Evolutionary conservation across 805 yeast species (phyloP).

Genomic region (Ogataea kodamae): DNA sequence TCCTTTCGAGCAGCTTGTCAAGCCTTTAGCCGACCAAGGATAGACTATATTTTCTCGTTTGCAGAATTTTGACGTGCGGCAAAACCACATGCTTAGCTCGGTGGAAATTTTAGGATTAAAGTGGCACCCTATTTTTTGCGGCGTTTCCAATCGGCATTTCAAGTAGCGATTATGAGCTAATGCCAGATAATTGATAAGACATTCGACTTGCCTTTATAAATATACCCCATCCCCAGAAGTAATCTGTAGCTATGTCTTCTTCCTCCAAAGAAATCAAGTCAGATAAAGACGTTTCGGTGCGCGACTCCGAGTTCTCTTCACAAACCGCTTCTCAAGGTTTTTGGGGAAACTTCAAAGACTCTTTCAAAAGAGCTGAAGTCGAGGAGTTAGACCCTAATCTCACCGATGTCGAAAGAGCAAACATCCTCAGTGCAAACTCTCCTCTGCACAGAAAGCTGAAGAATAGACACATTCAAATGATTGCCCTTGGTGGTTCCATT

Average conservation of each 20-base stretch:
- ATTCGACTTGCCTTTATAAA: no score
- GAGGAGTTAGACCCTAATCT: conserved; percentile 43
- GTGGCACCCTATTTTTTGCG: no score
- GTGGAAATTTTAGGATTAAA: no score
- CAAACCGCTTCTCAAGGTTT: conserved; percentile 12
- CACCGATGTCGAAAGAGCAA: conserved; percentile 44
- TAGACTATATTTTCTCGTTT: no score
- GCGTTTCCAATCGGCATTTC: no score
- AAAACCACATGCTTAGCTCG: no score
- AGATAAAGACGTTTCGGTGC: conserved; percentile 24
- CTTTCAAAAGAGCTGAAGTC: conserved; percentile 30
- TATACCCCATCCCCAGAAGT: no score
- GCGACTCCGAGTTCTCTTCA: conserved; percentile 7
- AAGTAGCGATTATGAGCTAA: no score
- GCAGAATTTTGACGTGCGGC: no score
- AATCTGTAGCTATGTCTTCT: no score
- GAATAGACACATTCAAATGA: conserved; percentile 71
- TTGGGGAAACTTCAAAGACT: conserved; percentile 26
- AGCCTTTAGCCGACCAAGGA: no score
- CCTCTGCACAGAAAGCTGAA: conserved; percentile 51
- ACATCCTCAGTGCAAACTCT: conserved; percentile 44
- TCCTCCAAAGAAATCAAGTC: conserved; percentile 20
- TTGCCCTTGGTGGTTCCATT: conserved; percentile 79
- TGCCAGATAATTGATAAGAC: not conserved
- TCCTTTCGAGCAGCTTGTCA: no score